Base-by-base conservation (phyloP, 2,329 filamentous ascomycete species). In the Talaromyces sp. region DNA sequence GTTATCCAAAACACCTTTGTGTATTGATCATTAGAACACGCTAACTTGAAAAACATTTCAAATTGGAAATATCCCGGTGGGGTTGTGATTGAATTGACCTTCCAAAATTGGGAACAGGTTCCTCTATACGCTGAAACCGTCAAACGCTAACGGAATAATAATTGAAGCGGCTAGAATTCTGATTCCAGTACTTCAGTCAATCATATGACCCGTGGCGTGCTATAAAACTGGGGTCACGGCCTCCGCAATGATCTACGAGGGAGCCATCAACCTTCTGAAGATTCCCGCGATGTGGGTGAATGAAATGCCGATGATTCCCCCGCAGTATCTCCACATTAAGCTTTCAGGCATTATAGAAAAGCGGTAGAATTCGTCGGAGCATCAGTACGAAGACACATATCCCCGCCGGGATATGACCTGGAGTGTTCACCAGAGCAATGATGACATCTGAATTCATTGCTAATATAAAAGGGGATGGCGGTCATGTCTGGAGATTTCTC, bases 1-100 rank as follows among this genome's bases (percentile, higher is more conserved):
- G 5, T 45, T 22, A 3, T 4, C n/a, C 19, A 24, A 24, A 24
- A 24, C 45, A 11, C 24, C 45, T 24, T 24, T 14, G 45, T 19
- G 11, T 47, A 24, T 47, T 11, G 10, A 24, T 47, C 45, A 14
- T 31, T 31, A 31, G 27, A 24, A 14, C 8, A 33, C 16, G 8
- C n/a, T 33, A 33, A n/a, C 6, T 31, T 16, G 13, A 5, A 22
- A 11, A 3, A 31, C 7, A 37, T 35, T 14, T 24, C 52, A 56
- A 56, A 35, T n/a, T 16, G 52, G 52, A 37, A 56, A 56, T 56
- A 56, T 56, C 27, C 52, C 52, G 52, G 52, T 8, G 52, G 52
- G 52, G 52, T 56, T 37, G n/a, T 37, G n/a, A 13, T 37, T 56
- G 52, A 56, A 56, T 22, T 19, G n/a, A 37, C 52, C 31, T 56